Conservation (phyloP, 768 basidiomycete genomes). For the Suillus placidus region DNA sequence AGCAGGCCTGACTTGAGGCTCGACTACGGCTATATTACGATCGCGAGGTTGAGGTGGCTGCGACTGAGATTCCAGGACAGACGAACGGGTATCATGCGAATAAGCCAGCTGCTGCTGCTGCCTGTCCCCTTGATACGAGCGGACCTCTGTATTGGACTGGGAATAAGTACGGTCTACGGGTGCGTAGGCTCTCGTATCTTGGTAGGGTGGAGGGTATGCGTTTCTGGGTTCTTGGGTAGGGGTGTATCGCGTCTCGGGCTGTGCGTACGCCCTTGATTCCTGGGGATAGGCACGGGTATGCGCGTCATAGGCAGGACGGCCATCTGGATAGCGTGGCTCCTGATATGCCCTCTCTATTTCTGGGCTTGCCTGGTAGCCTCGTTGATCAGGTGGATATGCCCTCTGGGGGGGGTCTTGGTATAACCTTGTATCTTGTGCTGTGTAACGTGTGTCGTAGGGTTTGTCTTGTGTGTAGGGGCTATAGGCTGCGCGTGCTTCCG, state of each 20-base stretch:
- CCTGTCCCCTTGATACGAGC: not conserved
- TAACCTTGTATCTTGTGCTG: slow-evolving; percentile 1
- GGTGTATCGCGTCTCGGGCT: slow-evolving; percentile 6
- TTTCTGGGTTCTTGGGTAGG: not conserved
- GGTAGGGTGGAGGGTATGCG: slow-evolving; percentile 3
- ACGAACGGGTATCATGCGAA: slow-evolving; percentile 25
- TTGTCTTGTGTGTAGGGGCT: not conserved
- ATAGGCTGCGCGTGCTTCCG: slow-evolving; percentile 3
- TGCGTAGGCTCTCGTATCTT: not conserved
- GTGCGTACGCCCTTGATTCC: not conserved
- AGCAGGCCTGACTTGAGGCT: not conserved
- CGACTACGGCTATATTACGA: slow-evolving; percentile 24
- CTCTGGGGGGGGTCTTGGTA: not conserved
- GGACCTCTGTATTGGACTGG: not conserved
- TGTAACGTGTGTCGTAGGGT: slow-evolving; percentile 10
- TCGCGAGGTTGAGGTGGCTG: slow-evolving; percentile 21
- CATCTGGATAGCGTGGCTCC: not conserved
- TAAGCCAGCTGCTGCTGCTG: slow-evolving; percentile 11
- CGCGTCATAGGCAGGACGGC: not conserved
- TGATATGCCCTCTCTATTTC: not conserved
- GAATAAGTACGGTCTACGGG: not conserved
- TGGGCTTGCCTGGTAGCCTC: not conserved
- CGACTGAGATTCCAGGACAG: slow-evolving; percentile 11
- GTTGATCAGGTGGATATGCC: not conserved
- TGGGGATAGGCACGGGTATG: not conserved